Percentiles rank a stretch among this genome's conserved stretches.
phyloP scores from a whole-genome alignment of 108 stramenopile species.

The Nitzschia sp. region DNA sequence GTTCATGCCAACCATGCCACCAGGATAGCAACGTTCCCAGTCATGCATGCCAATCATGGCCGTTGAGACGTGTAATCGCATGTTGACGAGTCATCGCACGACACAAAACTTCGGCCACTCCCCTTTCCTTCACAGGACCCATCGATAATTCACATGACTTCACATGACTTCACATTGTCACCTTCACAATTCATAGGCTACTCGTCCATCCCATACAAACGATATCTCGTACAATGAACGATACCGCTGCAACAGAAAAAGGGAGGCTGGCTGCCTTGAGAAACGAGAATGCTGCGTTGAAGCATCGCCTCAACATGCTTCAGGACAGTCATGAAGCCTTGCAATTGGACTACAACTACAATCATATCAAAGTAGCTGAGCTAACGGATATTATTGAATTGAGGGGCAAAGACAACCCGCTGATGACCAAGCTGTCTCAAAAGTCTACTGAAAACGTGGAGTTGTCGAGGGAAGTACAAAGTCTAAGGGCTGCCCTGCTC shows the following conservation, averaged over 20 bases:
- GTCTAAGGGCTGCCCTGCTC: constrained; percentile 9
- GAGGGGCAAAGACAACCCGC: neutral
- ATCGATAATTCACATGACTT: neutral
- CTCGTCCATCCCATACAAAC: neutral
- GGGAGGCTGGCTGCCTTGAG: neutral
- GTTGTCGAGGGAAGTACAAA: constrained; percentile 15
- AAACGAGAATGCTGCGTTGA: constrained; percentile 15
- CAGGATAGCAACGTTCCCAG: no score
- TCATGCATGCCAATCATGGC: neutral
- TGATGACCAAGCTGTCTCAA: neutral
- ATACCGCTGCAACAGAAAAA: neutral
- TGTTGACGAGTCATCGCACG: neutral
- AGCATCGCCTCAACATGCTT: neutral
- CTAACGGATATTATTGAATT: constrained; percentile 22
- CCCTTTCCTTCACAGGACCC: neutral
- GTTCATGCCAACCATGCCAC: no score
- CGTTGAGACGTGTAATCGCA: neutral
- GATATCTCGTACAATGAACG: neutral
- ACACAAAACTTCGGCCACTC: neutral
- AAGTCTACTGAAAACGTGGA: constrained; percentile 34
- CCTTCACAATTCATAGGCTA: neutral
- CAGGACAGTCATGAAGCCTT: constrained; percentile 14
- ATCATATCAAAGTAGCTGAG: constrained; percentile 30
- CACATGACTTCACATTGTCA: no score
- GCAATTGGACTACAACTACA: constrained; percentile 17